Base-by-base conservation (phyloP, 371 early-diverging fungal species). In the Coemansia sp. region DNA sequence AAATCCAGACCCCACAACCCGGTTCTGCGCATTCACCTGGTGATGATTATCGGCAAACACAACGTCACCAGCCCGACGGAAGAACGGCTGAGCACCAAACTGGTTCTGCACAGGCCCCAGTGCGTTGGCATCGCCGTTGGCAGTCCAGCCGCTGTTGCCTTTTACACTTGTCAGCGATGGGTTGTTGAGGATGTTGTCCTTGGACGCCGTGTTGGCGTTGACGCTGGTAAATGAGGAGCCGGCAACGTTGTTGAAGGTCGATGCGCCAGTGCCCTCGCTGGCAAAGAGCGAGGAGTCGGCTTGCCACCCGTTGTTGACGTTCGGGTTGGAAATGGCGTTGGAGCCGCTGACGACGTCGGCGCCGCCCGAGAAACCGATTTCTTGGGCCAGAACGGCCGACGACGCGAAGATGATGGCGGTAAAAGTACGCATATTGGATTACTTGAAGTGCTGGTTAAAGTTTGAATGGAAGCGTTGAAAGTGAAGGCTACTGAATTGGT, bases 301-400 rank as follows among this genome's bases (percentile, higher is more conserved):
- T 63, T 77, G 77, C 74, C 61, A 58, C 49, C 76, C 76, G 58
- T 73, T 76, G 73, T 76, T 76, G 58, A 68, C 69, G 58, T 76
- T 76, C 13, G 73, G 69, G 69, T 73, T 69, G 3, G 69, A 65
- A 46, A 77, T 46, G 23, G 69, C 77, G 53, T 56, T 65, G 8
- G 74, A 49, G 5, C 75, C 77, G 28, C 58, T 48, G 26, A 58
- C 58, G 6, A 74, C 17, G 57, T 53, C 61, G 29, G 65, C 6
- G 0, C 66, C 77, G n/a, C 60, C 69, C 28, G 66, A 28, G 32
- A 65, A 68, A 1, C 66, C 73, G 29, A 77, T 56, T 40, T 77
- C 77, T 56, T 77, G 77, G 12, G 56, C 77, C 24, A 73, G 23
- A 19, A 58, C 77, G 24, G 66, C 60, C 26, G 74, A 57, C 28